Conservation (phyloP, 2,329 filamentous ascomycete species). For the Fusarium pseudoanthophilum region DNA sequence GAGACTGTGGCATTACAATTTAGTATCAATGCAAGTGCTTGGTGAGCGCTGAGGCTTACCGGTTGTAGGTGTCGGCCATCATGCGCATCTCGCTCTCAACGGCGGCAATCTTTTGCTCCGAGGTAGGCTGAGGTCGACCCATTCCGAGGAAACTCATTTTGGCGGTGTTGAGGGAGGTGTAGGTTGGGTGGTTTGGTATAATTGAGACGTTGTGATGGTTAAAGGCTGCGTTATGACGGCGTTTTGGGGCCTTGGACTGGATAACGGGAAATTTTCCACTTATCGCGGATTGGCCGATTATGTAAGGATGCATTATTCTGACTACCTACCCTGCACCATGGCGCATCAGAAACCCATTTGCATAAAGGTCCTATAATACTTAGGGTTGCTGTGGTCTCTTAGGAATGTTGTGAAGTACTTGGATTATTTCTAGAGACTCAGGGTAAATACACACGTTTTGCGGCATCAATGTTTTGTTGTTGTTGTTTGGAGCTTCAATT, state of each 20-base stretch:
- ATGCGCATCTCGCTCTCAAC: constrained; percentile 98
- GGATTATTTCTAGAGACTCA: neutral
- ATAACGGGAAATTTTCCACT: constrained; percentile 43
- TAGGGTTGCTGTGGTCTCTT: too few relatives aligned
- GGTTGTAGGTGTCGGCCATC: constrained; percentile 97
- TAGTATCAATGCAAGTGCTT: neutral
- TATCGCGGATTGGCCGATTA: constrained; percentile 38
- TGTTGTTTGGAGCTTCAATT: neutral
- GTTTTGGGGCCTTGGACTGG: constrained; percentile 10
- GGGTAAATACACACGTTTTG: too few relatives aligned
- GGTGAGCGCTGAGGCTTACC: constrained; percentile 64
- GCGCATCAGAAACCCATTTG: neutral
- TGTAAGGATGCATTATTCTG: constrained; percentile 27
- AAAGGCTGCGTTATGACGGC: constrained; percentile 24
- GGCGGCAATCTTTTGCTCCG: constrained; percentile 95
- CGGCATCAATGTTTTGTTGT: too few relatives aligned
- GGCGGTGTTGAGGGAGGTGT: constrained; percentile 26
- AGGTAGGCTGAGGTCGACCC: constrained; percentile 82
- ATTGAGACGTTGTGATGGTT: constrained; percentile 3
- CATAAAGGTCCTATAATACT: neutral
- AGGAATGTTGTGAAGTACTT: neutral
- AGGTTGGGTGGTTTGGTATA: neutral
- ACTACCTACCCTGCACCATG: constrained; percentile 42
- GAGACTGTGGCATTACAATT: constrained; percentile 64
- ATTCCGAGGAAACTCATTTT: constrained; percentile 61